Evolutionary conservation across 2,329 filamentous ascomycete species (phyloP), one percentile per base, ranked within the genome.

Genomic region (Mollisia scopiformis): DNA sequence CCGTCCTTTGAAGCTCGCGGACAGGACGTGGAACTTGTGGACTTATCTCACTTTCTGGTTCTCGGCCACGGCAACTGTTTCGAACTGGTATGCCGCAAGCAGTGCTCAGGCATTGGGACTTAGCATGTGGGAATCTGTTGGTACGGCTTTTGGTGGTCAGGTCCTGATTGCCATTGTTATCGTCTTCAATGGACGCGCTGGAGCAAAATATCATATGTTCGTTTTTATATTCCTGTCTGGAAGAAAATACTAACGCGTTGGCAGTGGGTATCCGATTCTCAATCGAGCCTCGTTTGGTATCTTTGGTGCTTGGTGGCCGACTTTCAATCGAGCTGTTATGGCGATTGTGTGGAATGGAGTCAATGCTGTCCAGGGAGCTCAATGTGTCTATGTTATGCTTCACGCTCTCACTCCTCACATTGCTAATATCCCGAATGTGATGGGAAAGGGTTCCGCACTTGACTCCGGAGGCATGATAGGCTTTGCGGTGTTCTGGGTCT

Each of bases 91-190:
- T 67, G 71, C 74, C 14, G 74, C 73, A 2, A 75, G 74, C 6
- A 74, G 77, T 4, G 77, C 74, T 1, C 75, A 78, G 65, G 71
- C 77, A 2, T 63, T 77, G 8, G 80, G 80, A 10, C 69, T 83
- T 23, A 77, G 74, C 41, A 80, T 82, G 75, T 83, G 80, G 80
- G 80, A 82, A 65, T 75, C 76, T 14, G 61, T 82, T 28, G 77
- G 67, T 50, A 74, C 77, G 68, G 67, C 74, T 46, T 68, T 77
- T 30, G 77, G 73, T 4, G 81, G 80, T 43, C 75, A 79, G 35
- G 69, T 74, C 25, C 68, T 81, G 10, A 75, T 77, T 57, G 75
- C 75, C 35, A 53, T 76, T 60, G 67, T 78, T 59, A 78, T 80
- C 68, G 74, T 75, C 0, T 66, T 79, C 14, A 80, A 80, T 61